Conservation (phyloP, 139 green algal species). For the Edaphochlamys debaryana region DNA sequence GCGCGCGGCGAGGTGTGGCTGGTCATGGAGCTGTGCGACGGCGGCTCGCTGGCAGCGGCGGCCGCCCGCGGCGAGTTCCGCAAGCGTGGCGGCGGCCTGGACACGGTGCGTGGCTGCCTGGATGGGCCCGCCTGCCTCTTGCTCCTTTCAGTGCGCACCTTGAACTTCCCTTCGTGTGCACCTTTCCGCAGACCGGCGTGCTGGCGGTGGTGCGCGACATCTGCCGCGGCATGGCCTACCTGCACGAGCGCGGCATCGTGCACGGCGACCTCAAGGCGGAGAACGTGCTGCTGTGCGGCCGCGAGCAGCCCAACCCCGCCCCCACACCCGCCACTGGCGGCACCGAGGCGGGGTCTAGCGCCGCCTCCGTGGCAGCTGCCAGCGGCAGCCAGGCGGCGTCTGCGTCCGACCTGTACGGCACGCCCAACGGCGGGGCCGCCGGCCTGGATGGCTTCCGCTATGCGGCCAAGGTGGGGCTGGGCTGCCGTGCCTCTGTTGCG, state of each 20-base stretch:
- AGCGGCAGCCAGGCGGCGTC: background rate
- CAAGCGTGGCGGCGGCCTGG: no score
- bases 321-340: background rate
- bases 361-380: background rate
- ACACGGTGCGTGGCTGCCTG: no score
- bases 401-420: no score
- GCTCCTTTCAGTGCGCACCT: no score
- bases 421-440: no score
- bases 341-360: no score
- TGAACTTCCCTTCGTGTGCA: no score
- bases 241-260: slow-evolving; percentile 18
- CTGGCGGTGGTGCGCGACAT: background rate
- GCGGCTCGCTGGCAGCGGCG: slow-evolving; percentile 16
- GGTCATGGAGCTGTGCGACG: slow-evolving; percentile 34
- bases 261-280: slow-evolving; percentile 31
- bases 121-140: no score
- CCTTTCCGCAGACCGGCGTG: background rate
- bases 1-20: slow-evolving; percentile 22
- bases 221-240: slow-evolving; percentile 20
- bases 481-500: no score
- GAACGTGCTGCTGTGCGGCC: slow-evolving; percentile 9
- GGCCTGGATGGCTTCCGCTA: slow-evolving; percentile 8
- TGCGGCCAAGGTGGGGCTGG: slow-evolving; percentile 39
- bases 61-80: background rate
- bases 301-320: background rate